Evolutionary conservation across 208 protist species (phyloP), one percentile per base, ranked within the genome.

Genomic region (Acanthamoeba castellanii): DNA sequence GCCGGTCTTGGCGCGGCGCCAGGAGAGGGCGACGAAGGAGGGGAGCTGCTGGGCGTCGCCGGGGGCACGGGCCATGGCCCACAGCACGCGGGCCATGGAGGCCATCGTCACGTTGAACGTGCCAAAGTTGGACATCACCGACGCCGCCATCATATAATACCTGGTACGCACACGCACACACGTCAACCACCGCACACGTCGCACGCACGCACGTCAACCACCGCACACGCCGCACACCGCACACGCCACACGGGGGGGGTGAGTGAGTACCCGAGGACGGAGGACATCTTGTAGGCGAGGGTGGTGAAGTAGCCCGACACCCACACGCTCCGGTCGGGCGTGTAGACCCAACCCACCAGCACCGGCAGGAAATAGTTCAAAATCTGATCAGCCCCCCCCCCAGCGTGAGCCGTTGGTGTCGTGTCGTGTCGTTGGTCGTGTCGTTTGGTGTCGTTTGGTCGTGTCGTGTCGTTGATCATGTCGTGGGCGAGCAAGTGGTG

Each of bases 301-400:
- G 42, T n/a, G 47, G 78, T 87, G 78, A 87, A 87, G 78, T 87
- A 87, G 50, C 78, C 78, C n/a, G 78, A 87, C 25, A 3, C 8
- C 78, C 78, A 87, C 42, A 64, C 18, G 42, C n/a, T 61, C 2
- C 50, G 50, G 42, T 87, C 14, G 78, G 78, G 78, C 9, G 37
- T 61, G 47, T 64, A 52, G n/a, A 87, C 50, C 47, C 42, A 87
- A 22, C 78, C 78, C 42, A 87, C 32, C 22, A 87, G 9, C n/a
- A 87, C 37, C 6, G 78, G 78, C 27, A 87, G 25, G 13, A 87
- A 59, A 32, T 87, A 87, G 78, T 87, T 87, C 34, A 87, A 37
- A 45, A 76, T 76, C 68, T 76, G 68, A n/a, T 2, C n/a, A n/a
- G n/a, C n/a, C n/a, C n/a, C n/a, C n/a, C n/a, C n/a, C n/a, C n/a